Percentiles rank a stretch among this genome's conserved stretches.
Evolutionary conservation across 257 asterid species (phyloP).

Genomic region (Solanum boliviense): DNA sequence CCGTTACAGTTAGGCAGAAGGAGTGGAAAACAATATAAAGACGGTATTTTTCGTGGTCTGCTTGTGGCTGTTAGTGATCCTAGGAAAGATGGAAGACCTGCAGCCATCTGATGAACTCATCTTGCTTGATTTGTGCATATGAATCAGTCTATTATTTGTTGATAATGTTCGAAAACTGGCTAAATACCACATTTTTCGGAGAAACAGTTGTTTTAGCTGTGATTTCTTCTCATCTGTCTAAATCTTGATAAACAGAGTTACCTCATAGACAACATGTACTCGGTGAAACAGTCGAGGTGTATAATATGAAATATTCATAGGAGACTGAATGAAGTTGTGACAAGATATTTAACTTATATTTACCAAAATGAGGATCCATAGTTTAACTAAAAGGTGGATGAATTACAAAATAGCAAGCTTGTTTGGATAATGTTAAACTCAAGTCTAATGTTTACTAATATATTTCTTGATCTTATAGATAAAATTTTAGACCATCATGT

Average conservation of each 20-base stretch:
- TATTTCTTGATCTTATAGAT: background rate
- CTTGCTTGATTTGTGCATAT: background rate
- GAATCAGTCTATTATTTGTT: background rate
- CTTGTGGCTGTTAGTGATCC: conserved; percentile 86
- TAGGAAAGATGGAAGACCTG: conserved; percentile 83
- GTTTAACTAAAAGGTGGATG: conserved; percentile 84
- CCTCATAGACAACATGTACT: background rate
- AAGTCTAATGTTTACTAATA: background rate
- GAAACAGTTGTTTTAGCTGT: background rate
- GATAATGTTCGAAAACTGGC: background rate
- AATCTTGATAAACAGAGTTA: background rate
- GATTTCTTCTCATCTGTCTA: background rate
- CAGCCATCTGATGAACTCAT: conserved; percentile 45
- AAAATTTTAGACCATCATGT: background rate
- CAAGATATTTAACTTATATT: background rate
- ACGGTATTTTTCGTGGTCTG: conserved; percentile 23
- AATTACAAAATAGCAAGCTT: conserved; percentile 66
- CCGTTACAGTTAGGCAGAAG: conserved; percentile 4
- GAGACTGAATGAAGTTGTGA: background rate
- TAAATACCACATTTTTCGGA: background rate
- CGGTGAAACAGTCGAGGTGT: background rate
- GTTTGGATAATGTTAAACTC: background rate
- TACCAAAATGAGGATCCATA: conserved; percentile 91
- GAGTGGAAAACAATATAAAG: conserved; percentile 14
- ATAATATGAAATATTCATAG: background rate